Evolutionary conservation across 352 stramenopile genomes (phyloP), one percentile per base, ranked within the genome.

Genomic region (Globisporangium paddicum): DNA sequence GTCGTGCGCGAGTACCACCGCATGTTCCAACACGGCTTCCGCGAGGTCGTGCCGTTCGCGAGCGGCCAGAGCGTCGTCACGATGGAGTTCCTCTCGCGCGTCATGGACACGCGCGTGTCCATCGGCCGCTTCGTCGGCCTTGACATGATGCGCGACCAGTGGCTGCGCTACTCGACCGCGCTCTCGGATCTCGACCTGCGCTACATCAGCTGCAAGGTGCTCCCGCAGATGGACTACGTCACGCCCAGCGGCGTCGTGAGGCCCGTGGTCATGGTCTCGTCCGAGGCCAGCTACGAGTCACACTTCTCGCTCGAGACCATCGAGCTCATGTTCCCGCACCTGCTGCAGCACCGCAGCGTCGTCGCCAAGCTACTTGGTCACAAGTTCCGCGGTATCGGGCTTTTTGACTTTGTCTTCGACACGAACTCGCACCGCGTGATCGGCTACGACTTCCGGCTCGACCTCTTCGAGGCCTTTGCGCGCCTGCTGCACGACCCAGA

Each of bases 11-110:
- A 87, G 52, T 89, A 89, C 42, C 75, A 81, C 57, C 70, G 62
- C 4, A 67, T 89, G 28, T 87, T 87, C 48, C 60, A 75, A 51
- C 66, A 78, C 40, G 79, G 79, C 2, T 89, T 82, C 47, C 55
- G 66, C 23, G 60, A 57, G 18, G 26, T 44, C n/a, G 58, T 55
- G 25, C 41, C 23, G 26, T 46, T 42, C 16, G 56, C 1, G 35
- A 47, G 19, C 54, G 52, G 25, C 11, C 28, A 25, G 35, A 7
- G 18, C 54, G 69, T 70, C 21, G 56, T 75, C 38, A 63, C 64
- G 7, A 50, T 57, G 34, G 62, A 76, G 30, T 89, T 84, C 50
- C 19, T 89, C 26, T 55, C 54, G 38, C 45, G 63, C 32, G 62
- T 78, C 26, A 86, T 86, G 69, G 69, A 82, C 47, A 66, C 78